Conservation (phyloP, 768 basidiomycete genomes). For the Suillus subalutaceus region DNA sequence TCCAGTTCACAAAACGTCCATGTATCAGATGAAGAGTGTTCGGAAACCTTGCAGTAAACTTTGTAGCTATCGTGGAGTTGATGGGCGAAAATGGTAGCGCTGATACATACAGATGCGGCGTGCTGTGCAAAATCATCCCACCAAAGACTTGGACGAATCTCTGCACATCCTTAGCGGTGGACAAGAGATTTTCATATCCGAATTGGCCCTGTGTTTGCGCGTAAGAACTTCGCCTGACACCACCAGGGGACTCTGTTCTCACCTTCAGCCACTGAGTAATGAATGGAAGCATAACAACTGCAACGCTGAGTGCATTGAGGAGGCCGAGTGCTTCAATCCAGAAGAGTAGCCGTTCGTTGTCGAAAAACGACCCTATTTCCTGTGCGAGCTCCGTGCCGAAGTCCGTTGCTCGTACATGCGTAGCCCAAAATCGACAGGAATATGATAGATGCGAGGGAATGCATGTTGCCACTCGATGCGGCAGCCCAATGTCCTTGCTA, state of each 20-base stretch:
- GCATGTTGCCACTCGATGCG: background rate
- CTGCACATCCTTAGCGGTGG: conserved; percentile 11
- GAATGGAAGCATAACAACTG: background rate
- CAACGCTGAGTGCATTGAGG: conserved; percentile 1
- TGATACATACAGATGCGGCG: conserved; percentile 28
- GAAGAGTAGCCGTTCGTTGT: conserved; percentile 12
- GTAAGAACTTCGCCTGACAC: background rate
- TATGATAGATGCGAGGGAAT: conserved; percentile 15
- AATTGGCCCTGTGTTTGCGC: background rate
- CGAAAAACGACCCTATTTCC: conserved; percentile 6
- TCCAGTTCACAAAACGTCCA: conserved; percentile 1
- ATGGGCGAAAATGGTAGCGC: conserved; percentile 26
- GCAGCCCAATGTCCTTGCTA: conserved; percentile 19
- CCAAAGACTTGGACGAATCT: conserved; percentile 20
- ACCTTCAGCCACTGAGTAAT: background rate
- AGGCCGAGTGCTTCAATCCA: conserved; percentile 11
- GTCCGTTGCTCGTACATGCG: conserved; percentile 9
- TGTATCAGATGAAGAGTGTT: background rate
- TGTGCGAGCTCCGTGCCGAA: background rate
- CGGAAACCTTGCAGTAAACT: background rate
- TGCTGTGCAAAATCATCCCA: conserved; percentile 18
- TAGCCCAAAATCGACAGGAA: conserved; percentile 17
- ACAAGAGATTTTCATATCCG: background rate
- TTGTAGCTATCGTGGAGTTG: conserved; percentile 28
- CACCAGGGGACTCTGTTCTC: background rate